Conservation (phyloP, 805 yeast species). For the Deakozyma indianensis region DNA sequence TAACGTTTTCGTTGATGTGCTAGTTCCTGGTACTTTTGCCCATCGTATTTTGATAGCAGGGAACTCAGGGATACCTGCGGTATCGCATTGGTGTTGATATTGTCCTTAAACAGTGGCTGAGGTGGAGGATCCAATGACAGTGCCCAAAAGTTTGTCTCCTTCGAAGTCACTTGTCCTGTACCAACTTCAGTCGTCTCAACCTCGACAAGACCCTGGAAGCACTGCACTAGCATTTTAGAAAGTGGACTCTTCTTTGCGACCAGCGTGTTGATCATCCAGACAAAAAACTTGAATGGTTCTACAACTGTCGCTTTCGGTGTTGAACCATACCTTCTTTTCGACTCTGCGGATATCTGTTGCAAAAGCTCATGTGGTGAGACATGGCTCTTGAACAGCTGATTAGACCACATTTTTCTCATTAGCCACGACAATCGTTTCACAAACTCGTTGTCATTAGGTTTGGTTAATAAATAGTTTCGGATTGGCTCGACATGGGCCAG, state of each 20-base stretch:
- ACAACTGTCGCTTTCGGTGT: slow-evolving; percentile 13
- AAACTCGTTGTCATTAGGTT: slow-evolving; percentile 19
- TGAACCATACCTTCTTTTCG: slow-evolving; percentile 27
- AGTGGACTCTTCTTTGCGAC: neutral
- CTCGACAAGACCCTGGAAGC: slow-evolving; percentile 41
- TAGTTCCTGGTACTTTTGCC: slow-evolving; percentile 18
- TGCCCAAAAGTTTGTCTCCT: slow-evolving; percentile 30
- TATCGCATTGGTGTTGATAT: slow-evolving; percentile 28
- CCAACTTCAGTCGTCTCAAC: slow-evolving; percentile 19
- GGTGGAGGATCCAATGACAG: slow-evolving; percentile 49
- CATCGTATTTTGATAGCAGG: slow-evolving; percentile 28
- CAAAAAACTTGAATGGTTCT: slow-evolving; percentile 39
- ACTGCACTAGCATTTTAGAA: slow-evolving; percentile 16
- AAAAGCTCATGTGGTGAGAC: slow-evolving; percentile 56
- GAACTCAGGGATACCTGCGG: slow-evolving; percentile 36
- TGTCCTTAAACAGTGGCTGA: slow-evolving; percentile 39
- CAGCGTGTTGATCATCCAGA: slow-evolving; percentile 44
- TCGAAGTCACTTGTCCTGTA: slow-evolving; percentile 14
- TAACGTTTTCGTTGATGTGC: slow-evolving; percentile 25
- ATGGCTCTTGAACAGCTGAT: slow-evolving; percentile 40
- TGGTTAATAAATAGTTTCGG: slow-evolving; percentile 31
- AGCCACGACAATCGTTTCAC: slow-evolving; percentile 31
- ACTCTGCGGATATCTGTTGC: slow-evolving; percentile 30
- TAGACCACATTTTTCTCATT: slow-evolving; percentile 51
- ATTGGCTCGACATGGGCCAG: slow-evolving; percentile 39